These are phyloP conservation scores for Sporothrix curviconia DNA, from an alignment of 2,329 filamentous ascomycete genomes.

Conservation along the genomic window DNA sequence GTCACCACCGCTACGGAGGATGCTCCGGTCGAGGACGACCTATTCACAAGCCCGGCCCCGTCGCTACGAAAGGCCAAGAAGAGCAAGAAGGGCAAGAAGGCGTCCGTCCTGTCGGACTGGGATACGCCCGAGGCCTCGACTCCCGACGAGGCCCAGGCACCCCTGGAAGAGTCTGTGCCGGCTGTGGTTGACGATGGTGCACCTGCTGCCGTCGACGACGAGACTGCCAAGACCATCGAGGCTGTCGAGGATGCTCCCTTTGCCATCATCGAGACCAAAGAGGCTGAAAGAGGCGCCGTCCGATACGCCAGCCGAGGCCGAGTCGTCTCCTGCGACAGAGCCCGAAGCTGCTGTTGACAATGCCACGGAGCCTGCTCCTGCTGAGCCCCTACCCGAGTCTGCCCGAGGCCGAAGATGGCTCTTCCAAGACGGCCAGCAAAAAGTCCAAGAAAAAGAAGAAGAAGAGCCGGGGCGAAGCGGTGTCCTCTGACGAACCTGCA, in stretches of 20 bases:
- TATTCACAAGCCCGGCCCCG: not conserved
- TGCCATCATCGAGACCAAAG: too few relatives aligned
- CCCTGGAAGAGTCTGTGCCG: not conserved
- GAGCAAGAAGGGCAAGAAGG: conserved; percentile 1
- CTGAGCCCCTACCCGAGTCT: not conserved
- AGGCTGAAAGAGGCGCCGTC: not conserved
- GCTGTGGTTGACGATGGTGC: too few relatives aligned
- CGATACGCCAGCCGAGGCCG: not conserved
- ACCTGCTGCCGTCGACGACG: too few relatives aligned
- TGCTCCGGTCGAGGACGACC: not conserved
- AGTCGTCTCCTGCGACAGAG: not conserved
- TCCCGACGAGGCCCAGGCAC: not conserved
- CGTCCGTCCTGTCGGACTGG: not conserved
- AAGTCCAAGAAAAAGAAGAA: conserved; percentile 11
- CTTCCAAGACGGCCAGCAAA: not conserved
- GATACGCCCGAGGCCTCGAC: conserved; percentile 13
- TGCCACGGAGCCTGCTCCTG: not conserved
- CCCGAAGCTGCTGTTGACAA: not conserved
- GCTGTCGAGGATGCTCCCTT: too few relatives aligned
- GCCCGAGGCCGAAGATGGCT: not conserved
- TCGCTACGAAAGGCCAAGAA: conserved; percentile 5
- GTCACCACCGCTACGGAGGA: too few relatives aligned
- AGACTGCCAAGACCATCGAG: too few relatives aligned
- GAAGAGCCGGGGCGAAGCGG: not conserved
- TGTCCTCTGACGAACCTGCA: not conserved